phyloP scores from a whole-genome alignment of 176 grass and related monocot species.

The Urochloa ruziziensis region DNA sequence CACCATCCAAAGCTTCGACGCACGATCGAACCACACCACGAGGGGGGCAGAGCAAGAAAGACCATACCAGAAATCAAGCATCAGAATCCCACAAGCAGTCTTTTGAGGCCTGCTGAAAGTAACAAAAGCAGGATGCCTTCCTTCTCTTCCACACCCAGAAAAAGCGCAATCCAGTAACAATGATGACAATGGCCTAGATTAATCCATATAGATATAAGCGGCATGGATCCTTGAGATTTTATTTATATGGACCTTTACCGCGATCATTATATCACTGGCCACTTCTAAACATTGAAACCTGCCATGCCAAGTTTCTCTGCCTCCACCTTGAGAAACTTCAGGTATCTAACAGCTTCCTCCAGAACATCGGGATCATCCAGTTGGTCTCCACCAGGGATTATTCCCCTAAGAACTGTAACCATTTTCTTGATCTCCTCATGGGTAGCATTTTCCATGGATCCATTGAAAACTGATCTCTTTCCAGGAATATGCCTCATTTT shows the following conservation, averaged over 20 bases:
- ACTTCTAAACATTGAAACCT: conserved; percentile 30
- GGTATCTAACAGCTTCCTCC: conserved; percentile 70
- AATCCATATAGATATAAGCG: not conserved
- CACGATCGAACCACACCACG: conserved; percentile 8
- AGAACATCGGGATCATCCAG: conserved; percentile 61
- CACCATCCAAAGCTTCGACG: conserved; percentile 30
- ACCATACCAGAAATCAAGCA: conserved; percentile 32
- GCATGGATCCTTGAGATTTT: conserved; percentile 18
- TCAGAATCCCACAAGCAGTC: conserved; percentile 38
- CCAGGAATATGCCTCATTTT: conserved; percentile 23
- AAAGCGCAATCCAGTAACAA: conserved; percentile 27
- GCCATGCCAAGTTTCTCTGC: conserved; percentile 58
- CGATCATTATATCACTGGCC: not conserved
- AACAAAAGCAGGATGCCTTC: conserved; percentile 44
- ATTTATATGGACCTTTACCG: conserved; percentile 4
- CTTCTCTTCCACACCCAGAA: conserved; percentile 32
- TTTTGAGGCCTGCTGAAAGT: conserved; percentile 40
- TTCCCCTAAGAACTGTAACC: conserved; percentile 48
- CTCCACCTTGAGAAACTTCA: conserved; percentile 79
- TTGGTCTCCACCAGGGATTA: conserved; percentile 69
- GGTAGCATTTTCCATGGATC: conserved; percentile 29
- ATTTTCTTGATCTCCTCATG: conserved; percentile 50
- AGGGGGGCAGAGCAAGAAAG: conserved; percentile 11
- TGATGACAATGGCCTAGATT: conserved; percentile 19
- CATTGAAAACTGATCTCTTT: conserved; percentile 1